These are phyloP conservation scores for Taphrina flavorubra DNA, from an alignment of 1,139 yeast genomes.

Conservation along the genomic window DNA sequence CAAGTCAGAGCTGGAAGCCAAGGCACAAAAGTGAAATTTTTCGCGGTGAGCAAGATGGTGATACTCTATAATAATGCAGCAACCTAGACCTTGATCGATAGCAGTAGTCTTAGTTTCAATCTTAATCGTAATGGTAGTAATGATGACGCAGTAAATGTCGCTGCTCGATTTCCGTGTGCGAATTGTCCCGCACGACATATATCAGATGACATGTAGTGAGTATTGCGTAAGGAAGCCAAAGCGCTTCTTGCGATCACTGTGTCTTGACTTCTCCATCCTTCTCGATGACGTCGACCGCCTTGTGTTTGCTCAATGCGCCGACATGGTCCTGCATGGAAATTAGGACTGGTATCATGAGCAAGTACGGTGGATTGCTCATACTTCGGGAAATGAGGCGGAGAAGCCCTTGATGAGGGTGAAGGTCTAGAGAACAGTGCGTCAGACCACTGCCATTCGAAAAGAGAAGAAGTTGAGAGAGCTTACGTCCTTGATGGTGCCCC, in stretches of 20 bases:
- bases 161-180: too few species aligned
- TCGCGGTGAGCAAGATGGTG: neutral
- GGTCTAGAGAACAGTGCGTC: conserved; percentile 3
- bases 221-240: too few species aligned
- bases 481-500: conserved; percentile 39
- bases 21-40: neutral
- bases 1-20: conserved; percentile 14
- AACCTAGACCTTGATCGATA: neutral
- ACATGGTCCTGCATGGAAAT: conserved; percentile 20
- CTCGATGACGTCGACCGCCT: conserved; percentile 38
- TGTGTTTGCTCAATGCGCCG: conserved; percentile 33
- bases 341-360: neutral
- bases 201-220: too few species aligned
- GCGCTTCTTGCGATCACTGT: too few species aligned
- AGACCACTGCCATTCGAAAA: neutral
- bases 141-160: neutral
- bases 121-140: neutral
- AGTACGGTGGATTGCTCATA: neutral
- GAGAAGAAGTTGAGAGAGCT: neutral
- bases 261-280: conserved; percentile 37
- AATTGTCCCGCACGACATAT: too few species aligned
- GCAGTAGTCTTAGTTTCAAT: neutral
- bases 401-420: conserved; percentile 38
- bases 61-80: neutral
- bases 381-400: conserved; percentile 32